Evolutionary conservation across 1,284 basidiomycete species (phyloP).

Genomic region (Inonotus hispidus): DNA sequence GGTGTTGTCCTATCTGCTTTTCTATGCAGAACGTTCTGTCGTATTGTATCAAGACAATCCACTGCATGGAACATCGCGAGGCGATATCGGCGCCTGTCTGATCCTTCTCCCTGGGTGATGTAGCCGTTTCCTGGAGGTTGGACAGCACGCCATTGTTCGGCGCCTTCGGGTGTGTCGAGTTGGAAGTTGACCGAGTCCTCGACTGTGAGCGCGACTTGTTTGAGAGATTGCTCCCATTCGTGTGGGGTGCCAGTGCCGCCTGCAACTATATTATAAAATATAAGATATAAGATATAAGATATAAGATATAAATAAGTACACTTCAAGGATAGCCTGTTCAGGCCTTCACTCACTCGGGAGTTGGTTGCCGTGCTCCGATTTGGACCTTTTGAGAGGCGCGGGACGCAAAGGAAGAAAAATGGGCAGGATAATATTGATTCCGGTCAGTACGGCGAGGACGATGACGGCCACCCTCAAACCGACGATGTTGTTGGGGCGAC

Average conservation of each 20-base stretch:
- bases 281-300: too few species aligned
- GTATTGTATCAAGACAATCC: constrained; percentile 14
- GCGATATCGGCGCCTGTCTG: constrained; percentile 6
- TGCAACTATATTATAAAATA: background rate
- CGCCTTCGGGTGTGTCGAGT: constrained; percentile 14
- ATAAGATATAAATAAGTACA: too few species aligned
- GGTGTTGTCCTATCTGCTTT: constrained; percentile 11
- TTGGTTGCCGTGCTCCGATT: background rate
- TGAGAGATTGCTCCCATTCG: constrained; percentile 7
- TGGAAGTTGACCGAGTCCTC: constrained; percentile 19
- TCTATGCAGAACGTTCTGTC: constrained; percentile 10
- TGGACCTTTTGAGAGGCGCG: background rate
- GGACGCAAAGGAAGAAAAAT: constrained; percentile 7
- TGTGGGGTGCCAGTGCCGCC: background rate
- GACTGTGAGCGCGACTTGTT: constrained; percentile 15
- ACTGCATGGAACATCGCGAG: constrained; percentile 17
- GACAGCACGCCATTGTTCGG: constrained; percentile 15
- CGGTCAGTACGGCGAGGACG: constrained; percentile 5
- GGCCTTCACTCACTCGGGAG: too few species aligned
- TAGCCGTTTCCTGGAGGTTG: constrained; percentile 14
- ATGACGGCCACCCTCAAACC: background rate
- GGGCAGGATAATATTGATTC: constrained; percentile 10
- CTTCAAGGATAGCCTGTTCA: too few species aligned
- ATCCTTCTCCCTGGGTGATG: constrained; percentile 9
- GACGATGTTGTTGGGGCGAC: background rate